phyloP scores from a whole-genome alignment of 2,329 filamentous ascomycete genomes.

The Teratosphaeria zuluensis region DNA sequence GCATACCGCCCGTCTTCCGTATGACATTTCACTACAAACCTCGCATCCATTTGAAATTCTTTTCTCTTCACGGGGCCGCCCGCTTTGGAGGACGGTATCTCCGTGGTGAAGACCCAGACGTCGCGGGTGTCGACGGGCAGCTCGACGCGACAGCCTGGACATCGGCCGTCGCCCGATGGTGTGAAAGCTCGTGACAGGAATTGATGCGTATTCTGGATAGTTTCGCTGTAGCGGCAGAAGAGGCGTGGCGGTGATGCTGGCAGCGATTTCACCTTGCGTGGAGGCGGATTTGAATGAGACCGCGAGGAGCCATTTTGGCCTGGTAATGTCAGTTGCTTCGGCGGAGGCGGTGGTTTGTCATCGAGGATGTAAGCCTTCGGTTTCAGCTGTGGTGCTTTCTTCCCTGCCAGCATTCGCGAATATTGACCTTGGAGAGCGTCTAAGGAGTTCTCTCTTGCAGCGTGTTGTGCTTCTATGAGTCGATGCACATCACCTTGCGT shows the following conservation, averaged over 20 bases:
- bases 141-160: neutral
- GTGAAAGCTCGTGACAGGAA: neutral
- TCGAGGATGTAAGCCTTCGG: neutral
- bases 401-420: neutral
- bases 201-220: neutral
- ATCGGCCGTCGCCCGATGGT: neutral
- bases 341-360: neutral
- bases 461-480: conserved; percentile 31
- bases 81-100: neutral
- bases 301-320: neutral
- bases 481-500: conserved; percentile 30
- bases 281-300: neutral
- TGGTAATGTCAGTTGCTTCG: neutral
- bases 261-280: neutral
- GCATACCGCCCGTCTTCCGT: neutral
- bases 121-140: neutral
- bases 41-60: neutral
- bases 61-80: neutral
- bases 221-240: conserved; percentile 1
- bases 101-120: conserved; percentile 1
- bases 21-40: conserved; percentile 2
- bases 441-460: conserved; percentile 32
- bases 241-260: neutral
- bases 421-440: conserved; percentile 25
- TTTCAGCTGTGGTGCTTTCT: neutral